Evolutionary conservation across 108 stramenopile species (phyloP).

Genomic region (Epithemia pelagica): DNA sequence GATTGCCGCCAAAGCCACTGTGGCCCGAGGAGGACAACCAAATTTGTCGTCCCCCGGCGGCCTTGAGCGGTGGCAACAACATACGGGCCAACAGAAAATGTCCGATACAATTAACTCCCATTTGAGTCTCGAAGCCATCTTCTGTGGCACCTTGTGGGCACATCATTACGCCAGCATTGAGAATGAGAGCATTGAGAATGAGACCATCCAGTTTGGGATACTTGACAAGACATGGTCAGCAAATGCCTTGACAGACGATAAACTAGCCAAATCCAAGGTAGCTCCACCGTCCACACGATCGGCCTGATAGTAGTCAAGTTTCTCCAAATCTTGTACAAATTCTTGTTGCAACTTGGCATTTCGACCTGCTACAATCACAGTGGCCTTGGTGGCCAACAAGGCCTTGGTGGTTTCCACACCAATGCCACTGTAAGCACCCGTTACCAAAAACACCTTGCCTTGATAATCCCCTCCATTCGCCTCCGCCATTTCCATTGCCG

Average conservation of each 20-base stretch:
- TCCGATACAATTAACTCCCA: conserved; percentile 6
- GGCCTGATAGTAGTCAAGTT: background rate
- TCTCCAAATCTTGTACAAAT: background rate
- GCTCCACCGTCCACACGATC: background rate
- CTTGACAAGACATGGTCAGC: background rate
- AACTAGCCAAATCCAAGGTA: background rate
- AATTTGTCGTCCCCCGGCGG: too few species aligned
- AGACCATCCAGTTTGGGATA: background rate
- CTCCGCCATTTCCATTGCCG: conserved; percentile 1
- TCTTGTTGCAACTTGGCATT: background rate
- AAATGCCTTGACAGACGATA: background rate
- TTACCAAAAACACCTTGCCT: conserved; percentile 19
- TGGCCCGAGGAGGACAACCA: background rate
- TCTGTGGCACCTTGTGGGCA: conserved; percentile 4
- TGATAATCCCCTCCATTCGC: background rate
- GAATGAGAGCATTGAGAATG: background rate
- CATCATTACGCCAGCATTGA: conserved; percentile 9
- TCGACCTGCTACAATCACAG: conserved; percentile 20
- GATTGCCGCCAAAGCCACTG: background rate
- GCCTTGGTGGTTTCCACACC: conserved; percentile 32
- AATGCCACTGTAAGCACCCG: conserved; percentile 31
- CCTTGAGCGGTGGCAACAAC: background rate
- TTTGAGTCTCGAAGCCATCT: conserved; percentile 6
- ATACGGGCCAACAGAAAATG: conserved; percentile 7
- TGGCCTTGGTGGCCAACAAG: conserved; percentile 14